Base-by-base conservation (phyloP, 805 yeast species). In the Hanseniaspora guilliermondii region DNA sequence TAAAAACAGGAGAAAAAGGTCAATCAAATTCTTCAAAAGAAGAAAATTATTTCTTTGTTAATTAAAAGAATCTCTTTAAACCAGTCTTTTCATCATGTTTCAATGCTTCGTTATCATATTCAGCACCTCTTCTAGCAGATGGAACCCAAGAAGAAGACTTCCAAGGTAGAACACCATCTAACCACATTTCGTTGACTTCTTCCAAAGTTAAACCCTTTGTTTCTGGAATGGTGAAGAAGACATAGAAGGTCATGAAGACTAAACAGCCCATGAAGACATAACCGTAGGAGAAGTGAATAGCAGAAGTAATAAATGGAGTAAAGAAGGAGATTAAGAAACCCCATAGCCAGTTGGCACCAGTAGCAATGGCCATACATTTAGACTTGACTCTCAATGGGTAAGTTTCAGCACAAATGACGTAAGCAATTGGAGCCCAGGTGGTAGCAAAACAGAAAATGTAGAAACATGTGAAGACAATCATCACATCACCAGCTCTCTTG, bases 171-270 rank as follows among this genome's bases (percentile, higher is more conserved):
- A 66, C 66, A 53, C 67, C 68, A 40, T 68, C 64, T 35, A 73
- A 61, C 61, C 70, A 74, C 70, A 80, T 69, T 62, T 76, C 81
- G 66, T 85, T 88, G 58, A 85, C 85, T 68, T 85, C 86, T 70
- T 85, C 93, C 65, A 86, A 76, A 39, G 85, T 74, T 62, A 85
- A 76, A 55, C 91, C 93, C 71, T 79, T 79, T 55, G 94, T 85
- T 68, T 84, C 88, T 61, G 78, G 78, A 58, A 85, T 78, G 61
- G 73, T 75, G 73, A 85, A 78, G 74, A 74, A 78, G 52, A 84
- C 84, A 65, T 82, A 85, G 65, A 82, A 71, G 64, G 82, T 61
- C 11, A 74, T 62, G 56, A 70, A 76, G 24, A 77, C 64, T 64
- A 78, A 68, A 64, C 83, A 79, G 3, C 83, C 83, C 57, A 76